Evolutionary conservation across 352 stramenopile genomes (phyloP), one percentile per base, ranked within the genome.

Genomic region (Phytopythium montanum): DNA sequence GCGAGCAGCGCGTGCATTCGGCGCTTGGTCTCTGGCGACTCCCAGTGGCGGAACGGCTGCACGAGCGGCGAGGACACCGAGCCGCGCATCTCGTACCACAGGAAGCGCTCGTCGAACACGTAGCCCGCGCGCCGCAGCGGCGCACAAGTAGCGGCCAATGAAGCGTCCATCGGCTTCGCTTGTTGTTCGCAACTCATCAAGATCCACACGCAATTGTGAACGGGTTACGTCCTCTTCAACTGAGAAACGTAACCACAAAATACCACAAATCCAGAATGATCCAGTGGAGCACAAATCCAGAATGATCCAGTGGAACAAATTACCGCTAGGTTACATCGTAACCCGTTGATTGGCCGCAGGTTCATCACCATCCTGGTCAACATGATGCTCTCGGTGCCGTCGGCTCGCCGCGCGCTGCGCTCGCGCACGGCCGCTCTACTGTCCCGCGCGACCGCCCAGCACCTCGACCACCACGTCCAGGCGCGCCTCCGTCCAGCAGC

Each of bases 21-120:
- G 14, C 81, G 83, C 65, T 95, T 94, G 50, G 82, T 92, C 68
- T 92, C 85, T 2, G 81, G 62, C 33, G 78, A 72, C 60, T 96
- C 87, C 83, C 81, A 96, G 60, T 92, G 87, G 34, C 70, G 69
- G 65, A 85, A 89, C 10, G 79, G 81, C 68, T 89, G 64, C 13
- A 79, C 66, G 5, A 88, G 62, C 41, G 70, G 45, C 49, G 79
- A 81, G 65, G 80, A 79, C 34, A 75, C 74, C 18, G 74, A 36
- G 50, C 68, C 82, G 72, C 79, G 89, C 0, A 84, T 66, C 0
- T 68, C 64, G 52, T 95, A 84, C 86, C 86, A 92, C 54, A 93
- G 62, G 73, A 80, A 92, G 21, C 81, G 76, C 70, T 95, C 81
- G 38, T 95, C 84, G 54, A 79, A 95, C 0, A 95, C 86, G 66